phyloP scores from a whole-genome alignment of 78 protist genomes.

The Chrysochromulina parva region DNA sequence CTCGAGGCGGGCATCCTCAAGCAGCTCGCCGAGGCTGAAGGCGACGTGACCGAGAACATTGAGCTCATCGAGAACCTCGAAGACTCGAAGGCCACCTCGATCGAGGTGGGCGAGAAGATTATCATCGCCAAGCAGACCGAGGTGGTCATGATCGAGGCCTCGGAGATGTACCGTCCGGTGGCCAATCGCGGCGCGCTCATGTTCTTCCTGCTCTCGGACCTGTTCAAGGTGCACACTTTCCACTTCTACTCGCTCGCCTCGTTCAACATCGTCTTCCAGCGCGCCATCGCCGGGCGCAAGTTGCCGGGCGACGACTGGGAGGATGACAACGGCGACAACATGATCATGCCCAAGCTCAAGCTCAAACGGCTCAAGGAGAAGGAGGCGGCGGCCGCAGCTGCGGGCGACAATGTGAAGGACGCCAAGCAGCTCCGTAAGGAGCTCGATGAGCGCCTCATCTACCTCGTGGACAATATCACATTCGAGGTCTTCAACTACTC shows the following conservation, averaged over 20 bases:
- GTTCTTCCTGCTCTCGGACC: conserved; percentile 56
- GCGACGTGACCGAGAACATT: conserved; percentile 55
- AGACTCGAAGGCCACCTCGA: conserved; percentile 47
- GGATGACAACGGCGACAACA: not conserved
- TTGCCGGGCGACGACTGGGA: not conserved
- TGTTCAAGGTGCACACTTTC: conserved; percentile 64
- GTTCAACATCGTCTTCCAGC: conserved; percentile 65
- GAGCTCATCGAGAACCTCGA: conserved; percentile 66
- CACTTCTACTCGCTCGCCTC: conserved; percentile 76
- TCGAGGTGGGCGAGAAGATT: conserved; percentile 51
- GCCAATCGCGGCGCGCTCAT: conserved; percentile 63
- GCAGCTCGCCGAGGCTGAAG: conserved; percentile 53
- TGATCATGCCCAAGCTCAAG: not conserved
- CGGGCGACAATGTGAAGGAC: conserved; percentile 36
- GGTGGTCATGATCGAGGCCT: conserved; percentile 49
- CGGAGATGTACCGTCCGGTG: conserved; percentile 63
- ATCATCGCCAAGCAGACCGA: conserved; percentile 36
- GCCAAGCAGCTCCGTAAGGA: not conserved
- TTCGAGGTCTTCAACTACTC: conserved; percentile 30
- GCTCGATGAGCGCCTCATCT: conserved; percentile 10
- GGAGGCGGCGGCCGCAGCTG: not conserved
- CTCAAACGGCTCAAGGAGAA: not conserved
- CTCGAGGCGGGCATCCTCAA: conserved; percentile 55
- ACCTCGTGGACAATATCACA: conserved; percentile 45
- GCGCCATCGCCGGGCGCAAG: conserved; percentile 35